These are phyloP conservation scores for Xylaria bambusicola DNA, from an alignment of 495 filamentous ascomycete genomes.

Conservation along the genomic window DNA sequence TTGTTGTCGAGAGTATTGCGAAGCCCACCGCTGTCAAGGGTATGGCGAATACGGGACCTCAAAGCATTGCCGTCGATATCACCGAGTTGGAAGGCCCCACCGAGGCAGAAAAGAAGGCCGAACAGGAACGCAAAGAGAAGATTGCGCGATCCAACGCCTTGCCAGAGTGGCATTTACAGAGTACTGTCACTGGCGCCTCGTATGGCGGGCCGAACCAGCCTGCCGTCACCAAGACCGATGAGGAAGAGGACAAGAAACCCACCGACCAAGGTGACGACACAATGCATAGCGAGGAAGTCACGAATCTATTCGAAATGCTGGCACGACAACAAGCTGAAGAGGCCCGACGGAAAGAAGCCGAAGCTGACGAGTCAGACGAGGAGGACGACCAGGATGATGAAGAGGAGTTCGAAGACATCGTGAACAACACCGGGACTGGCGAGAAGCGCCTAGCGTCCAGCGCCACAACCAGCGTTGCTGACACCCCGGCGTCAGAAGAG, in stretches of 20 bases:
- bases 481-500: slow-evolving; percentile 44
- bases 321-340: slow-evolving; percentile 55
- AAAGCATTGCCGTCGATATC: slow-evolving; percentile 76
- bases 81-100: slow-evolving; percentile 72
- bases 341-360: slow-evolving; percentile 44
- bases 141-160: slow-evolving; percentile 81
- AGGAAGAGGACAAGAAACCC: slow-evolving; percentile 47
- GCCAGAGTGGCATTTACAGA: slow-evolving; percentile 86
- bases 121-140: slow-evolving; percentile 69
- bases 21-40: slow-evolving; percentile 73
- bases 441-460: slow-evolving; percentile 33
- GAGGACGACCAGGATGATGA: slow-evolving; percentile 51
- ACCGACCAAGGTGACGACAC: slow-evolving; percentile 41
- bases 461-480: slow-evolving; percentile 39
- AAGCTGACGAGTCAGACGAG: slow-evolving; percentile 52
- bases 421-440: slow-evolving; percentile 24
- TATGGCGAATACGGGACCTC: slow-evolving; percentile 63
- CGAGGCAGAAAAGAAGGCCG: slow-evolving; percentile 73
- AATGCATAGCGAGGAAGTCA: slow-evolving; percentile 44
- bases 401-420: slow-evolving; percentile 40
- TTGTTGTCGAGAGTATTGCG: slow-evolving; percentile 45
- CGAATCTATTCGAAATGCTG: slow-evolving; percentile 55
- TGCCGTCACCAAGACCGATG: slow-evolving; percentile 53
- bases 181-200: slow-evolving; percentile 65
- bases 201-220: slow-evolving; percentile 41